Base-by-base conservation (phyloP, 2,329 filamentous ascomycete genomes). In the Fusarium nisikadoi region DNA sequence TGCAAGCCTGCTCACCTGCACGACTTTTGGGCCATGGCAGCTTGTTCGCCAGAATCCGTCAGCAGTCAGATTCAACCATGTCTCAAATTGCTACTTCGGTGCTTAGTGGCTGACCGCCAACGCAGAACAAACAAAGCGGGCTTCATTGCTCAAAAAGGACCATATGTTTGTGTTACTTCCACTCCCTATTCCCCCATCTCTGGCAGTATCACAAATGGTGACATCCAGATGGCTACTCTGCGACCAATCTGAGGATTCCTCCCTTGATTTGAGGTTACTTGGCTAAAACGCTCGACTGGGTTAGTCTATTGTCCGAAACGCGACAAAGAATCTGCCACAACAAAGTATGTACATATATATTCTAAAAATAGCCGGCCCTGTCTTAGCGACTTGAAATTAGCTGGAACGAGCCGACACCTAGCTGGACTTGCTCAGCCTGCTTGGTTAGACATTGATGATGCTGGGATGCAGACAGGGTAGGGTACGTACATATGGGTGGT, bases 31-130 rank as follows among this genome's bases (percentile, higher is more conserved):
- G 62, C 55, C 57, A 46, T 58, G 46, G 54, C 53, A 49, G 16
- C 29, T 49, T 57, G 49, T 53, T 62, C 46, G 42, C 33, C 41
- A 53, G 49, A 49, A 17, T 31, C 47, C n/a, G 57, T 62, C 41
- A 72, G 70, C 65, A 68, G 74, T 76, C 74, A 76, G 74, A 75
- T 76, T 75, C 60, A 58, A 65, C 67, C 73, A 68, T 72, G 61
- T 46, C 61, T 33, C 65, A 31, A 35, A 56, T 52, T 57, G n/a
- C 64, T 42, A 31, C 57, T 54, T 50, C 41, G 63, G 45, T 60
- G 53, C 45, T 63, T 65, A 56, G 56, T 65, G 59, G 69, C 71
- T 75, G 74, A 75, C 74, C 71, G 68, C 66, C 62, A 57, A 62
- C 59, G 55, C 62, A 71, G 46, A 29, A 46, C 39, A 57, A 45